Evolutionary conservation across 805 yeast genomes (phyloP), one percentile per base, ranked within the genome.

Genomic region (Yamadazyma philogaea): DNA sequence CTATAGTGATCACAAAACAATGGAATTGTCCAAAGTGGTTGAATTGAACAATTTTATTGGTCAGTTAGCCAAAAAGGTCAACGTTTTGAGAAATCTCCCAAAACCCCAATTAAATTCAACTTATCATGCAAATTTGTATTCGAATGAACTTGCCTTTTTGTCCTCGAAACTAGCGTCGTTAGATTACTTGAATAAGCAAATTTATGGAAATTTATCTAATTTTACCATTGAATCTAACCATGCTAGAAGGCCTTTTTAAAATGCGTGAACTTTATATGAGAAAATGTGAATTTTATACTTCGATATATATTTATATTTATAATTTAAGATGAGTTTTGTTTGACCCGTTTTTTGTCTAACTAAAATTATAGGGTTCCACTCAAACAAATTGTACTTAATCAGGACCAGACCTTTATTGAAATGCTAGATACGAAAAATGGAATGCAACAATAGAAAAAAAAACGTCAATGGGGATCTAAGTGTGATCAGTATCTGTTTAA

Each of bases 101-200:
- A 33, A 36, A 27, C 8, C 17, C 7, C 14, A 6, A 12, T 11
- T 3, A 10, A 33, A 17, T 8, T 16, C 14, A 16, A 43, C 37
- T 16, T 37, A 37, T 4, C 27, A 31, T 7, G 24, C 47, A 30
- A 47, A 56, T 37, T 47, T 63, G 18, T 49, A 56, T 22, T 36
- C 64, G 1, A 48, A 62, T 2, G 64, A 63, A 16, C 45, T 69
- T 30, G 50, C 64, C 14, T 47, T 68, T 18, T 37, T 69, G 7
- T 59, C 68, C 1, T 52, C 61, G 15, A 65, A 69, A 43, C 40
- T 64, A 16, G 45, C 57, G 1, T 51, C 57, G 5, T 42, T 62
- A 12, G 60, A 59, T 12, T 47, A 45, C 7, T 44, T 57, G 22
- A 53, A 54, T 37, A 33, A 46, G 8, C 52, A 51, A 35, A 44